Percentiles rank a stretch among this genome's conserved stretches.
Conservation (phyloP, 108 stramenopile species). For the Bacterosira constricta region DNA sequence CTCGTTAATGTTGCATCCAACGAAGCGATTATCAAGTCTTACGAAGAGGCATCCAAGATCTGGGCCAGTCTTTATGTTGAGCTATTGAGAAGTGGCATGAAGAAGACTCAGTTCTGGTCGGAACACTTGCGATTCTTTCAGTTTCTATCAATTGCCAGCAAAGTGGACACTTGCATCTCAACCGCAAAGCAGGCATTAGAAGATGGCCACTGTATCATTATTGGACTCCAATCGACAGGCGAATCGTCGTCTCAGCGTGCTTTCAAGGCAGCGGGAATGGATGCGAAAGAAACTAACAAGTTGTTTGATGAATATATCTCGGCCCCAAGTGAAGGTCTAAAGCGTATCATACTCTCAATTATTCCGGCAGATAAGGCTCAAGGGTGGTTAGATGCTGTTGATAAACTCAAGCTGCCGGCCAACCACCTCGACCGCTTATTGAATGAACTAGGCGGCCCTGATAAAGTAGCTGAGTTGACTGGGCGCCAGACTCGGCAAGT, state of each 20-base stretch:
- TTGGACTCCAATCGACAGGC: constrained; percentile 65
- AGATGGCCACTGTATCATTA: constrained; percentile 50
- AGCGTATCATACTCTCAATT: too few species aligned
- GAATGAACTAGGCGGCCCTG: constrained; percentile 58
- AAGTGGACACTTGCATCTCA: constrained; percentile 45
- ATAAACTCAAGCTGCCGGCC: constrained; percentile 37
- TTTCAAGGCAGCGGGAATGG: constrained; percentile 40
- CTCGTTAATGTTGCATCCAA: constrained; percentile 44
- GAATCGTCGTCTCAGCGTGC: constrained; percentile 44
- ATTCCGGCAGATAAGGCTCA: constrained; percentile 25
- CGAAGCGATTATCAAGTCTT: constrained; percentile 16
- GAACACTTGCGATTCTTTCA: constrained; percentile 65
- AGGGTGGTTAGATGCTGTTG: constrained; percentile 28
- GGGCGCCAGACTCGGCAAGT: constrained; percentile 48
- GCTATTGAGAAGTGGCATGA: not conserved
- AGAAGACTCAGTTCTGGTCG: constrained; percentile 56
- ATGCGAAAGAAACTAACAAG: constrained; percentile 16
- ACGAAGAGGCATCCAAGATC: constrained; percentile 47
- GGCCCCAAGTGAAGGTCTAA: constrained; percentile 15
- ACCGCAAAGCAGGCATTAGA: constrained; percentile 43
- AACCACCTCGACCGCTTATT: constrained; percentile 61
- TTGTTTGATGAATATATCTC: constrained; percentile 14
- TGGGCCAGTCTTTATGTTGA: constrained; percentile 34
- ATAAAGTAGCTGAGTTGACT: constrained; percentile 66
- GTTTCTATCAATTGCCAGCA: constrained; percentile 52